phyloP scores from a whole-genome alignment of 2,329 filamentous ascomycete genomes.

The Ascochyta koolunga region DNA sequence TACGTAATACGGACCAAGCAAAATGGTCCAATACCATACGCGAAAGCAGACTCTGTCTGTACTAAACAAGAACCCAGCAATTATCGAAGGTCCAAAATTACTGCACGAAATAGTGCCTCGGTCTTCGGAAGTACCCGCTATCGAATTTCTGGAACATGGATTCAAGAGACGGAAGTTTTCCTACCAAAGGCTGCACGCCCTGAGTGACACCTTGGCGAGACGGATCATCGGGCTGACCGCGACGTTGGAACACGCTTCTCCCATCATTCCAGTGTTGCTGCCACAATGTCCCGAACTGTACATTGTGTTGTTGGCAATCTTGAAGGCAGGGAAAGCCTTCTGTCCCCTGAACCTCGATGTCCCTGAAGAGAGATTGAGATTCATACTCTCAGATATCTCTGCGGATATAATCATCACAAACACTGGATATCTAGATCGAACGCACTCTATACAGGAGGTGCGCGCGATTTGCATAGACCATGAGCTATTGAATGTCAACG shows the following conservation, averaged over 20 bases:
- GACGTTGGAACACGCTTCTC: constrained; percentile 39
- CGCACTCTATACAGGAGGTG: constrained; percentile 46
- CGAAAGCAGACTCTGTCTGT: constrained; percentile 44
- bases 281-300: constrained; percentile 81
- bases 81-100: constrained; percentile 60
- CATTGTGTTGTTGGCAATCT: constrained; percentile 74
- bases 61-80: constrained; percentile 61
- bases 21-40: constrained; percentile 33
- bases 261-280: constrained; percentile 75
- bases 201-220: constrained; percentile 62
- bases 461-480: constrained; percentile 53
- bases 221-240: constrained; percentile 26
- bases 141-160: constrained; percentile 66
- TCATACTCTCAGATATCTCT: constrained; percentile 78
- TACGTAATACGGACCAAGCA: constrained; percentile 21
- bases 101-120: constrained; percentile 68
- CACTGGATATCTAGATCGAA: constrained; percentile 50
- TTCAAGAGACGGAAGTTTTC: constrained; percentile 58
- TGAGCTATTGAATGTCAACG: constrained; percentile 39
- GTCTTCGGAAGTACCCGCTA: constrained; percentile 53
- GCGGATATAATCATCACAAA: constrained; percentile 73
- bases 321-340: constrained; percentile 84
- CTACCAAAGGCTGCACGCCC: constrained; percentile 67
- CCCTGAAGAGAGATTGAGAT: constrained; percentile 76
- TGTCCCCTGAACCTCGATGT: constrained; percentile 83